Conservation (phyloP, 2,329 filamentous ascomycete species). For the Sphaerulina populicola region DNA sequence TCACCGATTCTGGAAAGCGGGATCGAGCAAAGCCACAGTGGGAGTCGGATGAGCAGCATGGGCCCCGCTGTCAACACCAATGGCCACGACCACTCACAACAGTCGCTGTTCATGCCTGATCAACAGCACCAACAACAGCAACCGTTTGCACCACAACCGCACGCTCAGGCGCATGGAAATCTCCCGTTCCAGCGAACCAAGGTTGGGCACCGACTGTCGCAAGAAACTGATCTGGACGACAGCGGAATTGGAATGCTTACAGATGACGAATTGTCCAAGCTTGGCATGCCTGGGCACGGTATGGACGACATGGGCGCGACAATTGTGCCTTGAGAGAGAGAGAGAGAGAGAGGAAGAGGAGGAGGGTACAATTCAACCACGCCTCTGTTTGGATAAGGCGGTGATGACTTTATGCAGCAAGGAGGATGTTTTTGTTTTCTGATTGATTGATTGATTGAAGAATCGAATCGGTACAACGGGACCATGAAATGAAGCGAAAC, state of each 20-base stretch:
- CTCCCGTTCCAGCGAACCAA: slow-evolving; percentile 13
- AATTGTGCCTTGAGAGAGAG: background rate
- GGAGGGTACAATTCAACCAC: background rate
- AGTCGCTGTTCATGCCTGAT: slow-evolving; percentile 18
- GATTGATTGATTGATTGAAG: background rate
- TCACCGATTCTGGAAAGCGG: slow-evolving; percentile 25
- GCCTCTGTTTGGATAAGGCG: background rate
- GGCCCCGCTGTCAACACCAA: slow-evolving; percentile 22
- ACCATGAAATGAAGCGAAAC: background rate
- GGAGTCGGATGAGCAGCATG: slow-evolving; percentile 31
- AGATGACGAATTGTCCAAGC: slow-evolving; percentile 30
- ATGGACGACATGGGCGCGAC: slow-evolving; percentile 10
- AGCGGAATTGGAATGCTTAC: slow-evolving; percentile 35
- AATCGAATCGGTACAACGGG: slow-evolving; percentile 4
- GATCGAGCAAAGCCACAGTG: slow-evolving; percentile 23
- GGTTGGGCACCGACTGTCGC: slow-evolving; percentile 13
- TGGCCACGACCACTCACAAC: slow-evolving; percentile 13
- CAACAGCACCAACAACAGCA: slow-evolving; percentile 16
- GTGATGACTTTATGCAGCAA: slow-evolving; percentile 7
- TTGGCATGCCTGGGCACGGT: slow-evolving; percentile 16
- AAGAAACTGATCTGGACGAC: slow-evolving; percentile 33
- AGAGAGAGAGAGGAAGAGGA: no score
- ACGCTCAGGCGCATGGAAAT: slow-evolving; percentile 9
- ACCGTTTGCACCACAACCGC: slow-evolving; percentile 18
- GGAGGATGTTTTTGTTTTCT: background rate